A percentile compares a stretch with the other conserved stretches of the same genome.
phyloP scores from a whole-genome alignment of 1,284 basidiomycete genomes.

The Neonothopanus nambi region DNA sequence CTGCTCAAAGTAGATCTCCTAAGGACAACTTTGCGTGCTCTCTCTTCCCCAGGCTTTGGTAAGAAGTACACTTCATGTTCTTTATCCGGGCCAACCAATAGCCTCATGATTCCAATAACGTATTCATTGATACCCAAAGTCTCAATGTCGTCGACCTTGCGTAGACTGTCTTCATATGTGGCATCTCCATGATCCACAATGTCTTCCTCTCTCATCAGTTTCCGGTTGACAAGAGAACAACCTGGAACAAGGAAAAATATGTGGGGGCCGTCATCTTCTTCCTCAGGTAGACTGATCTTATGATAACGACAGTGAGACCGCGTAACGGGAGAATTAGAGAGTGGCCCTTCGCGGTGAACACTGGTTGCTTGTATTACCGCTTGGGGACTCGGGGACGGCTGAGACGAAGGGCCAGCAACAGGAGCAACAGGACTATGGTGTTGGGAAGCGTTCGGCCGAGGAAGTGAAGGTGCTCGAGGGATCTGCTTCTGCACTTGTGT shows the following conservation, averaged over 20 bases:
- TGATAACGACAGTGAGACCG: conserved; percentile 69
- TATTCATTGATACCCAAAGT: conserved; percentile 50
- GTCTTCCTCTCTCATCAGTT: conserved; percentile 57
- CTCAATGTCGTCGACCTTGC: conserved; percentile 51
- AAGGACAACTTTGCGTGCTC: conserved; percentile 25
- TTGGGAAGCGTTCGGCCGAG: conserved; percentile 3
- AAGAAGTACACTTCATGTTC: conserved; percentile 67
- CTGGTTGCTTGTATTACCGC: background rate
- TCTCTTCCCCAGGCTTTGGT: conserved; percentile 42
- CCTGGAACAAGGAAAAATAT: conserved; percentile 65
- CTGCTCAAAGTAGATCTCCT: conserved; percentile 23
- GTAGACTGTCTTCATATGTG: conserved; percentile 45
- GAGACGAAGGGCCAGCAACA: conserved; percentile 1
- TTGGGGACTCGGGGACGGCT: background rate
- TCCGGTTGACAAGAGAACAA: conserved; percentile 56
- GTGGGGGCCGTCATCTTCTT: conserved; percentile 49
- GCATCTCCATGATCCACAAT: conserved; percentile 61
- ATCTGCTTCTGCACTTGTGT: conserved; percentile 11
- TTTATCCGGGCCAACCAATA: conserved; percentile 61
- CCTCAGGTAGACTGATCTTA: conserved; percentile 58
- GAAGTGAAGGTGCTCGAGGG: conserved; percentile 2
- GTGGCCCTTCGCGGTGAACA: conserved; percentile 11
- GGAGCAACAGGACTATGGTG: conserved; percentile 1
- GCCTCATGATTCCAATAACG: conserved; percentile 53
- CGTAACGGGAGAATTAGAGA: conserved; percentile 39